A percentile compares a stretch with the other conserved stretches of the same genome.
Evolutionary conservation across 176 grass and related monocot species (phyloP).

Genomic region (Otatea glauca): DNA sequence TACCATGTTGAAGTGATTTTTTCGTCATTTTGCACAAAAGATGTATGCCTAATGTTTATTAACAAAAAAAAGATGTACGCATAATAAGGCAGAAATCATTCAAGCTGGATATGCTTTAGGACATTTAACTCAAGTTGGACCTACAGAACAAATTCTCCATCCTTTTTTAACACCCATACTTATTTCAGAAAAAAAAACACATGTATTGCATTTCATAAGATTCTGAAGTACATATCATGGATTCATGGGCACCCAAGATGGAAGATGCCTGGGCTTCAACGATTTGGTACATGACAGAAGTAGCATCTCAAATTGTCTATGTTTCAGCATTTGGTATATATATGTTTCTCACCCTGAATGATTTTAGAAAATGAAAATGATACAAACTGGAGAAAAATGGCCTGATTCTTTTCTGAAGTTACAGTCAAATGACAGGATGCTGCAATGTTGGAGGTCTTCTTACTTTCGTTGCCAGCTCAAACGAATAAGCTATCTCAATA

Average conservation of each 20-base stretch:
- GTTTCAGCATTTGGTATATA: neutral
- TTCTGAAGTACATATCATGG: neutral
- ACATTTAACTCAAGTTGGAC: neutral
- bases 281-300: neutral
- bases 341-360: neutral
- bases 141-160: neutral
- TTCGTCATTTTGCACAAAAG: no score
- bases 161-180: no score
- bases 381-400: no score
- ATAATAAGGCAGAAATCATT: no score
- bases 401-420: slow-evolving; percentile 8
- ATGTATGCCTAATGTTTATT: no score
- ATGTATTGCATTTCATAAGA: neutral
- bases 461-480: slow-evolving; percentile 72
- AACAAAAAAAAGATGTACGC: no score
- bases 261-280: neutral
- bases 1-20: neutral
- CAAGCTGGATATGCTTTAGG: neutral
- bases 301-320: neutral
- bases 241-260: neutral
- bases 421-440: slow-evolving; percentile 44
- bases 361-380: no score
- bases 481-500: slow-evolving; percentile 77
- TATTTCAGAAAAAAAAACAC: neutral
- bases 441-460: slow-evolving; percentile 57